A percentile compares a stretch with the other conserved stretches of the same genome.
Conservation (phyloP, 345 rosid genomes). For the Populus deltoides region DNA sequence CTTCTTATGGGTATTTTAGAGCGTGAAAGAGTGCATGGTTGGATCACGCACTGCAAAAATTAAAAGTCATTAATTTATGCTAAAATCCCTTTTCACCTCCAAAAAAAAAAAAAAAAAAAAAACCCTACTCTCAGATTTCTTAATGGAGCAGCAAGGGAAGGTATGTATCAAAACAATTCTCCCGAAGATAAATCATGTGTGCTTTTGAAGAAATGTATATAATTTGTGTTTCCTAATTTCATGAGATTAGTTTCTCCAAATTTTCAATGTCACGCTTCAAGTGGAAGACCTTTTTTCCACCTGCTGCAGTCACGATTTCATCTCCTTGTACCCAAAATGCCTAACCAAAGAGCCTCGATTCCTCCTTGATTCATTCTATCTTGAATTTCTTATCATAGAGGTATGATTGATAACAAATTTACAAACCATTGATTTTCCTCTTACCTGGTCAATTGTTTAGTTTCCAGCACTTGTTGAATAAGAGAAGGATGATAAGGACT, state of each 20-base stretch:
- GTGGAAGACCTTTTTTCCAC: background rate
- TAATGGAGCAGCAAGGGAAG: too few species aligned
- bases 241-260: background rate
- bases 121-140: too few species aligned
- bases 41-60: too few species aligned
- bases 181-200: too few species aligned
- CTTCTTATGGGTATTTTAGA: too few species aligned
- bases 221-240: background rate
- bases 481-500: conserved; percentile 13
- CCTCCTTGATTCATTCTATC: background rate
- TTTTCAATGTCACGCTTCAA: background rate
- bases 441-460: background rate
- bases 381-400: background rate
- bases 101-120: too few species aligned
- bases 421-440: background rate
- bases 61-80: too few species aligned
- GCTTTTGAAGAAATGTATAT: too few species aligned
- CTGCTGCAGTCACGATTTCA: background rate
- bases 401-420: background rate
- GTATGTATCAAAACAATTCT: too few species aligned
- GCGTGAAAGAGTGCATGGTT: too few species aligned
- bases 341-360: too few species aligned
- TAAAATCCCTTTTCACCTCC: too few species aligned
- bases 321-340: background rate
- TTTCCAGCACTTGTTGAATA: background rate